Base-by-base conservation (phyloP, 495 filamentous ascomycete genomes). In the Neurospora cerealis region DNA sequence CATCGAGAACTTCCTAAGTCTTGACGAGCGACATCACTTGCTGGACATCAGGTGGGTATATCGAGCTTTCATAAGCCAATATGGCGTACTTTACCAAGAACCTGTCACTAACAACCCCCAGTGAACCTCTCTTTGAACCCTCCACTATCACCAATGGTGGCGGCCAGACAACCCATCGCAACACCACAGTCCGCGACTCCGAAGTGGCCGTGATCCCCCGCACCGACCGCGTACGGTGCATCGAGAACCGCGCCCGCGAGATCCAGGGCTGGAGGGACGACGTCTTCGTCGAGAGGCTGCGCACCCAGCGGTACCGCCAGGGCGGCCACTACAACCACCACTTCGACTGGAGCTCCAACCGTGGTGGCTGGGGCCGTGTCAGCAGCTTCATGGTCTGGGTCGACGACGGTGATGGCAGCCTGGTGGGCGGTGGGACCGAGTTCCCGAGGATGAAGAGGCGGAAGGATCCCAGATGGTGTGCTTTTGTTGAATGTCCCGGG, bases 381-480 rank as follows among this genome's bases (percentile, higher is more conserved):
- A 83, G 83, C 66, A 85, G 83, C 70, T 82, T 85, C 66, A 85
- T 85, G 85, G 84, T 75, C 9, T 85, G 83, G 83, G 83, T 85
- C 7, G 73, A 80, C 46, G 78, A 79, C 0, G 78, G 77, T 17
- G 78, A 77, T 1, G 80, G 74, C 4, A 17, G 37, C 62, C 69
- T 86, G 19, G 75, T 79, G 62, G 83, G 85, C 0, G 85, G 85
- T 9, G 85, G 84, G 3, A 86, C 85, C 0, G 82, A 84, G 74
- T 86, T 86, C 34, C 83, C 85, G 2, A 69, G 78, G 34, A 76
- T 86, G 74, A 70, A 69, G 38, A 71, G 73, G 15, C 75, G 69
- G 19, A 74, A 70, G 21, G 82, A 82, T 48, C 37, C 71, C 70
- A 76, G 73, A n/a, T 86, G 85, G 85, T 86, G 83, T 73, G 75